Conservation (phyloP, 306 rosid species). For the Coriaria nepalensis region DNA sequence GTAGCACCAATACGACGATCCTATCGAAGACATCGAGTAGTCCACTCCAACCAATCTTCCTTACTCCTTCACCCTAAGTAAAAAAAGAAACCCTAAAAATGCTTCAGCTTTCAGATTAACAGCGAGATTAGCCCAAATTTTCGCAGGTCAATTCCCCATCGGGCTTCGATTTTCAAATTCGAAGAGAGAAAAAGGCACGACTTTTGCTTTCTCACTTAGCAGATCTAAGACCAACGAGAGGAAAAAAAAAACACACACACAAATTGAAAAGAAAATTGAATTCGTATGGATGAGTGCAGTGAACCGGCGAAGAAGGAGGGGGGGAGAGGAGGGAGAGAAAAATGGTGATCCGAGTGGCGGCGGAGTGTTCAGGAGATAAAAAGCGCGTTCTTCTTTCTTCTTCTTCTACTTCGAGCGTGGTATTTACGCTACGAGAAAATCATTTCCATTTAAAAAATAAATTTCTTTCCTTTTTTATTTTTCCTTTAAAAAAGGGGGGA, state of each 20-base stretch:
- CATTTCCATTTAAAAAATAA: too few relatives aligned
- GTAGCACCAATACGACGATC: slow-evolving; percentile 48
- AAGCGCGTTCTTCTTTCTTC: slow-evolving; percentile 14
- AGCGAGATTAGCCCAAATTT: not conserved
- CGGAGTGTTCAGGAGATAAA: not conserved
- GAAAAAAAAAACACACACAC: not conserved
- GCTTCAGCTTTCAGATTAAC: not conserved
- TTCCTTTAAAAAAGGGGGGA: not conserved
- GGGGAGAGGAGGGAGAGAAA: not conserved
- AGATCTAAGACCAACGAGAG: not conserved
- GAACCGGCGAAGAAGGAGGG: not conserved
- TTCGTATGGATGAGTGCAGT: not conserved
- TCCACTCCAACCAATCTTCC: not conserved
- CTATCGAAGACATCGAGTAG: slow-evolving; percentile 28
- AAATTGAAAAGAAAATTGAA: not conserved
- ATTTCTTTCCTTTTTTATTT: too few relatives aligned
- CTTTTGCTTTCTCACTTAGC: too few relatives aligned
- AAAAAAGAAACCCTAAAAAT: slow-evolving; percentile 4
- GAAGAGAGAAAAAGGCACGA: not conserved
- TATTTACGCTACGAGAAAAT: not conserved
- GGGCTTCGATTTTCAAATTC: not conserved
- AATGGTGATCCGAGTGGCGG: slow-evolving; percentile 2
- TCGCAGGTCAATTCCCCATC: not conserved
- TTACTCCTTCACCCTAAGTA: not conserved
- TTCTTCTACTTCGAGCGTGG: slow-evolving; percentile 6